Evolutionary conservation across 352 stramenopile genomes (phyloP).

Genomic region (Saprolegnia diclina): DNA sequence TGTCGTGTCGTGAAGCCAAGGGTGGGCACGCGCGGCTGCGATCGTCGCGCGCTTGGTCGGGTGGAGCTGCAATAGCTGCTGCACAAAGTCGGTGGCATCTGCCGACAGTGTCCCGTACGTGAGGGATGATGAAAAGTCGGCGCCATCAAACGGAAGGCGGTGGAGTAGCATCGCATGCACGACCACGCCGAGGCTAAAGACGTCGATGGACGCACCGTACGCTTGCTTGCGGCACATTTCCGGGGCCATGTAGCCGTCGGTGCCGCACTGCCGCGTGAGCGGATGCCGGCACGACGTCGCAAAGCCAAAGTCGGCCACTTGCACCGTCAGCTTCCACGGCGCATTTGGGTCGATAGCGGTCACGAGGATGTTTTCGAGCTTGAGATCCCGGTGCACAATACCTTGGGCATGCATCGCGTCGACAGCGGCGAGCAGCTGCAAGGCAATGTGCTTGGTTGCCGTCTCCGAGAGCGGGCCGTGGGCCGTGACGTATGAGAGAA

Average conservation of each 20-base stretch:
- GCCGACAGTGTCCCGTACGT: too few relatives aligned
- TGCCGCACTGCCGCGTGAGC: constrained; percentile 58
- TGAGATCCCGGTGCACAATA: constrained; percentile 69
- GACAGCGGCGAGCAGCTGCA: constrained; percentile 48
- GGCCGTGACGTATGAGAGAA: background rate
- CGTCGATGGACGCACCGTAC: constrained; percentile 65
- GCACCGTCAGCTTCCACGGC: constrained; percentile 33
- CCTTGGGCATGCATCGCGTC: constrained; percentile 56
- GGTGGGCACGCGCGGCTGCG: too few relatives aligned
- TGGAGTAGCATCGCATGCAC: constrained; percentile 33
- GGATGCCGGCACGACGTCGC: constrained; percentile 45
- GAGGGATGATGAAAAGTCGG: too few relatives aligned
- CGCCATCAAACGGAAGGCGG: too few relatives aligned
- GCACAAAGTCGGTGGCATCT: too few relatives aligned
- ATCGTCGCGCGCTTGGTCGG: too few relatives aligned
- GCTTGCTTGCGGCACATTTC: constrained; percentile 49
- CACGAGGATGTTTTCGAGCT: constrained; percentile 60
- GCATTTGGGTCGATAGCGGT: background rate
- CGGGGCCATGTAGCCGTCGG: constrained; percentile 62
- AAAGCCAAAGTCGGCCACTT: constrained; percentile 74
- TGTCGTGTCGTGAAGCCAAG: too few relatives aligned
- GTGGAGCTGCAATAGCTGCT: too few relatives aligned
- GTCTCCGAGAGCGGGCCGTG: constrained; percentile 35
- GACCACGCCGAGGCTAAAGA: constrained; percentile 67
- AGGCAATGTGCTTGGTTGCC: constrained; percentile 50